Percentiles rank a stretch among this genome's conserved stretches.
phyloP scores from a whole-genome alignment of 768 basidiomycete species.

The Podaxis sp. region DNA sequence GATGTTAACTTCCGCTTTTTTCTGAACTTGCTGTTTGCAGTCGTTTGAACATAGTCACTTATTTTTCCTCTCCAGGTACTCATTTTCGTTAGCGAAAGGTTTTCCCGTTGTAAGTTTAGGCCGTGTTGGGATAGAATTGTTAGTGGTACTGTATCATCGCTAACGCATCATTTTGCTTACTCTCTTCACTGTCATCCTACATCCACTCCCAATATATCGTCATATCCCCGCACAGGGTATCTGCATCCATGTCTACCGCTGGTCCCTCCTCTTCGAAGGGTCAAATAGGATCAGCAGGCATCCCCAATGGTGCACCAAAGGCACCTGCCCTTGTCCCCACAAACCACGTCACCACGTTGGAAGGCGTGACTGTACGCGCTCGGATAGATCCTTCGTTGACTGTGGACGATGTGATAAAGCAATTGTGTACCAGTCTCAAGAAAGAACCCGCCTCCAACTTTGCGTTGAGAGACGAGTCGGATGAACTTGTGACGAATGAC shows the following conservation, averaged over 20 bases:
- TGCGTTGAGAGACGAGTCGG: conserved; percentile 79
- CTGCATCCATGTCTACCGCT: conserved; percentile 29
- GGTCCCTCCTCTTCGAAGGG: conserved; percentile 30
- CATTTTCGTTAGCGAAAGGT: neutral
- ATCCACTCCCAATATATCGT: conserved; percentile 16
- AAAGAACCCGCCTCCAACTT: conserved; percentile 71
- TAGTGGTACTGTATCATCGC: neutral
- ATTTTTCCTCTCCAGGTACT: conserved; percentile 7
- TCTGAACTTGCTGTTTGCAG: conserved; percentile 34
- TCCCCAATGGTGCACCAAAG: conserved; percentile 36
- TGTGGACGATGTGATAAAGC: conserved; percentile 82
- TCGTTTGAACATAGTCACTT: neutral
- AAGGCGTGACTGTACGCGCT: conserved; percentile 74
- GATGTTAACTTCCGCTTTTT: conserved; percentile 41
- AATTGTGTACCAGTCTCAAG: conserved; percentile 79
- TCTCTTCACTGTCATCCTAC: conserved; percentile 8
- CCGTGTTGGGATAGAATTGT: neutral
- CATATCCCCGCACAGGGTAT: conserved; percentile 2
- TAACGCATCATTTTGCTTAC: conserved; percentile 7
- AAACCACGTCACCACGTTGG: conserved; percentile 78
- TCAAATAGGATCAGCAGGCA: conserved; percentile 28
- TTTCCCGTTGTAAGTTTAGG: neutral
- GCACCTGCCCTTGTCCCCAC: conserved; percentile 70
- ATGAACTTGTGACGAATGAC: conserved; percentile 84
- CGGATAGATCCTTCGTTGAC: conserved; percentile 83